Evolutionary conservation across 1,284 basidiomycete genomes (phyloP).

Genomic region (Ganoderma meredithae): DNA sequence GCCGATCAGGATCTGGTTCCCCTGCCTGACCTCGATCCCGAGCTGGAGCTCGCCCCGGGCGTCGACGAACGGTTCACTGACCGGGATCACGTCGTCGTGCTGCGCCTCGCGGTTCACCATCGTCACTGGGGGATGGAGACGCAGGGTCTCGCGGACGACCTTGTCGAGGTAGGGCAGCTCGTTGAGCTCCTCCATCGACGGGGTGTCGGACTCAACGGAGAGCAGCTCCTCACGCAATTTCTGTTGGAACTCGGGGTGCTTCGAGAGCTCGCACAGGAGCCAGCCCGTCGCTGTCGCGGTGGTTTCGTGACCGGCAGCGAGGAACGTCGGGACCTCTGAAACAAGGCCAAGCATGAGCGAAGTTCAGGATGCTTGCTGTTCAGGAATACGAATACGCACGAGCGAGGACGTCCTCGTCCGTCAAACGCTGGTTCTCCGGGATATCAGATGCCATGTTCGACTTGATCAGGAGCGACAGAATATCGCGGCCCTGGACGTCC

Average conservation of each 20-base stretch:
- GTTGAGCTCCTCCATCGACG: slow-evolving; percentile 68
- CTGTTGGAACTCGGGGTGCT: slow-evolving; percentile 60
- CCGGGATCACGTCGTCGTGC: slow-evolving; percentile 55
- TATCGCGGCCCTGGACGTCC: slow-evolving; percentile 39
- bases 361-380: too few relatives aligned
- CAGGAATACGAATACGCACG: slow-evolving; percentile 47
- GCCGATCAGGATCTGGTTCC: slow-evolving; percentile 55
- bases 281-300: slow-evolving; percentile 50
- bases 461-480: slow-evolving; percentile 48
- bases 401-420: slow-evolving; percentile 61
- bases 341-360: too few relatives aligned
- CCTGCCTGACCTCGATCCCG: slow-evolving; percentile 48
- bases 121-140: slow-evolving; percentile 70
- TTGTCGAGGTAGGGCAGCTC: slow-evolving; percentile 66
- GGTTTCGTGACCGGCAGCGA: slow-evolving; percentile 66
- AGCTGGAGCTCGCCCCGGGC: slow-evolving; percentile 36
- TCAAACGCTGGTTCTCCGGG: slow-evolving; percentile 51
- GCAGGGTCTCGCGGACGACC: slow-evolving; percentile 74
- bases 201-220: slow-evolving; percentile 42
- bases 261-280: slow-evolving; percentile 70
- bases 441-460: slow-evolving; percentile 59
- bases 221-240: slow-evolving; percentile 76
- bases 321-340: slow-evolving; percentile 23
- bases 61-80: slow-evolving; percentile 44
- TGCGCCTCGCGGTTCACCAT: slow-evolving; percentile 56